Evolutionary conservation across 2,329 filamentous ascomycete species (phyloP), one percentile per base, ranked within the genome.

Genomic region (Venturia aucupariae): DNA sequence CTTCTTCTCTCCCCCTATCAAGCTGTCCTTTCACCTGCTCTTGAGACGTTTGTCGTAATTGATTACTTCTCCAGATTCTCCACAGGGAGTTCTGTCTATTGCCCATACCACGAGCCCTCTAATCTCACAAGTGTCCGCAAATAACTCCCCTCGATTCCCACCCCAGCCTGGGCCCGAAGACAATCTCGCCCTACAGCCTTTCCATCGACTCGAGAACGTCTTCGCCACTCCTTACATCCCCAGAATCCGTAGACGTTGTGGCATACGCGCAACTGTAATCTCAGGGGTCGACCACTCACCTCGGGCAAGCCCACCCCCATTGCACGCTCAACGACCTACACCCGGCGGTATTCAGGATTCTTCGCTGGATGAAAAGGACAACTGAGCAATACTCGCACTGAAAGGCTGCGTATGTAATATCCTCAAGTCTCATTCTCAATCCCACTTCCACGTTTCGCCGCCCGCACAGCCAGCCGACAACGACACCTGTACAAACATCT

Each of bases 401-500:
- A 30, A 51, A 51, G 46, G 24, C 46, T 35, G 51, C 51, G 51
- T 17, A 57, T 57, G 51, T 57, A 57, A 35, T 57, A 19, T 3
- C 27, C 30, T 19, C 13, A 32, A 32, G 15, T 7, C 15, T 57
- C 51, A 32, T 11, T 57, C 6, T 35, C 51, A 7, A 19, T 35
- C 51, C 7, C 27, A 32, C 8, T 35, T 35, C 51, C 24, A 32
- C 51, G 27, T 57, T 30, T n/a, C 19, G 30, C 27, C 35, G 51
- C 27, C 46, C 51, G 51, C 51, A 57, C 27, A n/a, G 27, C 51
- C 27, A n/a, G 27, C 51, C 51, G 51, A 35, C 30, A 35, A 57
- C 65, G 55, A 62, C 32, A 27, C 39, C 62, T 51, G 66, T 32
- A 65, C 32, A 60, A 44, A 60, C 59, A 27, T 42, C 15, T 15